These are phyloP conservation scores for Starmerella roubikii DNA, from an alignment of 805 yeast genomes.

Conservation along the genomic window DNA sequence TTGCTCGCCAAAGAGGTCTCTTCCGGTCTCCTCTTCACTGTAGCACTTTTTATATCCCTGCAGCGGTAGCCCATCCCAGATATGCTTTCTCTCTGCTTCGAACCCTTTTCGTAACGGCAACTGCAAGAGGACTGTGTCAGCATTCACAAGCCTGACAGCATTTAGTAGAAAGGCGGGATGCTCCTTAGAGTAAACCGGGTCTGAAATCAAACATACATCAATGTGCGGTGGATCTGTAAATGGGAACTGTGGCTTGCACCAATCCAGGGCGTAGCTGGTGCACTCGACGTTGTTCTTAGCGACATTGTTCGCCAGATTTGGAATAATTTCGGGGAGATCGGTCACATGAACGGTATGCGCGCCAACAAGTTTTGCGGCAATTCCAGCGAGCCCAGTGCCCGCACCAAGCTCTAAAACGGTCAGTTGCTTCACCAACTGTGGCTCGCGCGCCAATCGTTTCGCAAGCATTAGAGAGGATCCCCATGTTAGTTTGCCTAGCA, in stretches of 20 bases:
- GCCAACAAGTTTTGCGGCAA: slow-evolving; percentile 47
- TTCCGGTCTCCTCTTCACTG: slow-evolving; percentile 44
- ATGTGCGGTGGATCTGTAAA: slow-evolving; percentile 35
- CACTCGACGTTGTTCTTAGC: slow-evolving; percentile 32
- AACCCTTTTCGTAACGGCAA: slow-evolving; percentile 61
- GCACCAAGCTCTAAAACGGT: slow-evolving; percentile 62
- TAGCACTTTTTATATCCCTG: slow-evolving; percentile 25
- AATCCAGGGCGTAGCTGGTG: slow-evolving; percentile 49
- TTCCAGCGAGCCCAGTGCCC: slow-evolving; percentile 88
- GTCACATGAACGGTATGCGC: slow-evolving; percentile 39
- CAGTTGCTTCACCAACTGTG: slow-evolving; percentile 22
- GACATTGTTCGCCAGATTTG: slow-evolving; percentile 50
- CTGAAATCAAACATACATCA: slow-evolving; percentile 60
- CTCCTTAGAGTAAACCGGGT: slow-evolving; percentile 71
- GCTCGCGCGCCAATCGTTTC: slow-evolving; percentile 29
- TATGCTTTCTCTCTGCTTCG: slow-evolving; percentile 44
- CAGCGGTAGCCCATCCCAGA: slow-evolving; percentile 43
- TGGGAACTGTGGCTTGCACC: slow-evolving; percentile 47
- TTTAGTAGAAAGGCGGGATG: slow-evolving; percentile 65
- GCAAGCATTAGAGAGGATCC: slow-evolving; percentile 74
- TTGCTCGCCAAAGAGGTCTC: slow-evolving; percentile 32
- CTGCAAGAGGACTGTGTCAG: slow-evolving; percentile 41
- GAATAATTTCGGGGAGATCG: slow-evolving; percentile 65
- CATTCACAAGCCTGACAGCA: slow-evolving; percentile 41
- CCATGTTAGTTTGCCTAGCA: slow-evolving; percentile 89